Evolutionary conservation across 192 early-diverging fungal genomes (phyloP).

Genomic region (Coemansia sp.): DNA sequence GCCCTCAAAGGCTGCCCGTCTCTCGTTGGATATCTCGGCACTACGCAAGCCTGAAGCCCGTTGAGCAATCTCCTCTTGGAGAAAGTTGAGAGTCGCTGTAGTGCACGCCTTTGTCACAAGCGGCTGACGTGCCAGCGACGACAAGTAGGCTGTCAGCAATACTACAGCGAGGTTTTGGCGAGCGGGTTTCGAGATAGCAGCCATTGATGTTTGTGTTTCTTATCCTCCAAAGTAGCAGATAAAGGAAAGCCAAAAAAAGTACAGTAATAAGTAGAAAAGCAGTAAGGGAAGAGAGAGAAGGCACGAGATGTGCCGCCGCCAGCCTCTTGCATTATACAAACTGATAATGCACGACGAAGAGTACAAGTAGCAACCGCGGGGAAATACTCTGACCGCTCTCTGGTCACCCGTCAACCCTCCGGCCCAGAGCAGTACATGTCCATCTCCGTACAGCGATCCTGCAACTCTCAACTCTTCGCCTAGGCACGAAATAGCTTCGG

Average conservation of each 20-base stretch:
- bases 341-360: not conserved
- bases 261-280: not conserved
- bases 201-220: conserved; percentile 27
- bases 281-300: not conserved
- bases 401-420: not conserved
- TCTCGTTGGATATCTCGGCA: conserved; percentile 37
- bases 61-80: conserved; percentile 78
- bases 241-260: not conserved
- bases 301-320: not conserved
- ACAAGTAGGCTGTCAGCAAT: conserved; percentile 62
- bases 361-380: not conserved
- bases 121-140: conserved; percentile 62
- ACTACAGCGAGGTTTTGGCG: conserved; percentile 38
- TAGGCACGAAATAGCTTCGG: not conserved
- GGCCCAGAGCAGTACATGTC: not conserved
- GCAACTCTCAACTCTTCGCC: not conserved
- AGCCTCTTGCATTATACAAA: not conserved
- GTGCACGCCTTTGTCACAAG: conserved; percentile 81
- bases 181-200: conserved; percentile 44
- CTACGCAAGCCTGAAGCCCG: conserved; percentile 59
- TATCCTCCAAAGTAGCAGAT: not conserved
- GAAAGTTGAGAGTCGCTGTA: conserved; percentile 67
- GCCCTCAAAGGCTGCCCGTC: conserved; percentile 42
- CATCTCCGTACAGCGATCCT: conserved; percentile 1
- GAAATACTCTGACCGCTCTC: not conserved